Base-by-base conservation (phyloP, 1,139 yeast species). In the Zygosaccharomyces pseudobailii region DNA sequence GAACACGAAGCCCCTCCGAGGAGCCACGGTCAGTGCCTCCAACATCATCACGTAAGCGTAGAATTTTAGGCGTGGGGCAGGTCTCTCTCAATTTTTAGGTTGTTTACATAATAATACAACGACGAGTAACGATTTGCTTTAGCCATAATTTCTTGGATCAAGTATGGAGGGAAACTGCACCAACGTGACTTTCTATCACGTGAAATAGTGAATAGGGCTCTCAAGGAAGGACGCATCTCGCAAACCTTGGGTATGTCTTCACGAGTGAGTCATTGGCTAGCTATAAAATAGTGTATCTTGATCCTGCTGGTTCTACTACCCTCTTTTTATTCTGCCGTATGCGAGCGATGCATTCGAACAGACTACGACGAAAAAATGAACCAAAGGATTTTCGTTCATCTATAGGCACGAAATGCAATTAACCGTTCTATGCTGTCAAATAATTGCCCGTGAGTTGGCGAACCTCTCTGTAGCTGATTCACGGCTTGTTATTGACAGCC, bases 1-100 rank as follows among this genome's bases (percentile, higher is more conserved):
- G 58, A 70, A 70, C 43, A 61, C 59, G 50, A 55, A 55, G 56
- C 66, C 62, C 50, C 55, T 56, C 45, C 55, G 55, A 39, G 55
- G 51, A 28, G 41, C 40, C n/a, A 48, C 34, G 21, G 40, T 33
- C 19, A 50, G 38, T 23, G 47, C 31, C 40, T 43, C 45, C n/a
- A 40, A 39, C 9, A 40, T 38, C 49, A 48, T 48, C 32, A 19
- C 38, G 17, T 13, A 13, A 13, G 17, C 17, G 17, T 13, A 13
- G 2, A 13, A 13, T 13, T 13, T 13, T 2, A 13, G 17, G 17
- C 17, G 1, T 13, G 2, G 17, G 17, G 17, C 17, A 13, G 17
- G 17, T 2, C 17, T 13, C 17, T 13, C 17, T 13, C 17, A 13
- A 13, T 13, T 13, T 13, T 13, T 13, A 13, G 17, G 17, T 13